Conservation (phyloP, 176 grass and related monocot species). For the Areca catechu region DNA sequence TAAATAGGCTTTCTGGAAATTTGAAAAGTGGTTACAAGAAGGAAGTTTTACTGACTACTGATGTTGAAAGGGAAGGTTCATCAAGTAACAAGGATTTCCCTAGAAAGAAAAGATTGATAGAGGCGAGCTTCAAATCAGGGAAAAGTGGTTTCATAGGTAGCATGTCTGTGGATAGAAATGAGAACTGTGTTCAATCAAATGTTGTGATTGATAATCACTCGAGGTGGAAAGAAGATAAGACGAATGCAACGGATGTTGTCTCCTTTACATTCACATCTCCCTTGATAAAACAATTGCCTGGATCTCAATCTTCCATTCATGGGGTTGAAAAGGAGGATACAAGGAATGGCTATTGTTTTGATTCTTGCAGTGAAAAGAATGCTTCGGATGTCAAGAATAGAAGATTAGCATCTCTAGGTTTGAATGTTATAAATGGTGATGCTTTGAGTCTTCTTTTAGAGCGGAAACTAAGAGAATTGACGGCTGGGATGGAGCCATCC, state of each 20-base stretch:
- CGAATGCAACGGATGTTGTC: constrained; percentile 54
- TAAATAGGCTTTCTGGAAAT: constrained; percentile 35
- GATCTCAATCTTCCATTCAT: constrained; percentile 12
- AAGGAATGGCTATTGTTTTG: constrained; percentile 24
- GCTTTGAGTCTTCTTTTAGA: constrained; percentile 76
- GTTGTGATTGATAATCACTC: constrained; percentile 56
- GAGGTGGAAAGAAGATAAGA: constrained; percentile 47
- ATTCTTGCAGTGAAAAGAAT: constrained; percentile 24
- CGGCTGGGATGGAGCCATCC: constrained; percentile 39
- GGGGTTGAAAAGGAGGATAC: constrained; percentile 27
- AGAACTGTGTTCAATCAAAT: constrained; percentile 40
- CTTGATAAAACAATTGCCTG: constrained; percentile 40
- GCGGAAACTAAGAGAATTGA: constrained; percentile 65
- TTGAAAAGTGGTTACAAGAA: constrained; percentile 46
- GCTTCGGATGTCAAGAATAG: constrained; percentile 29
- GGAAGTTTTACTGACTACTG: constrained; percentile 34
- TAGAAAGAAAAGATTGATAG: constrained; percentile 75
- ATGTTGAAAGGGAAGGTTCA: constrained; percentile 40
- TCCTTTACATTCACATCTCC: constrained; percentile 88
- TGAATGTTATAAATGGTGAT: constrained; percentile 58
- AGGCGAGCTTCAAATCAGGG: constrained; percentile 39
- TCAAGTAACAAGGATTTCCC: constrained; percentile 78
- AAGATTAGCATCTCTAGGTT: constrained; percentile 27
- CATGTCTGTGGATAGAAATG: constrained; percentile 10
- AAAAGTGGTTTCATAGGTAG: constrained; percentile 23